Evolutionary conservation across 164 flowering plant genomes (phyloP), one percentile per base, ranked within the genome.

Genomic region (Macadamia integrifolia): DNA sequence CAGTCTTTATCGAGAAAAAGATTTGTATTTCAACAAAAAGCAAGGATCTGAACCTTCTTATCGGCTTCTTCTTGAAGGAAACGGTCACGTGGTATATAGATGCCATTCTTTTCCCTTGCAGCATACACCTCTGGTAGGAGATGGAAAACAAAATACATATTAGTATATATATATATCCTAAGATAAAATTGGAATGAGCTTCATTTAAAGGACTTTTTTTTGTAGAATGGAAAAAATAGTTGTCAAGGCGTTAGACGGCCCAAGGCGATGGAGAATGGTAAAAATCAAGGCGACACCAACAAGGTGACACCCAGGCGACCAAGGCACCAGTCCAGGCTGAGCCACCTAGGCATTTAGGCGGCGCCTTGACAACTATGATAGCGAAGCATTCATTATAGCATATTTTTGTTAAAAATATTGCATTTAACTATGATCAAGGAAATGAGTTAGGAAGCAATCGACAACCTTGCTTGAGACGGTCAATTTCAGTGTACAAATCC

Each of bases 381-480:
- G 23, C 23, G 23, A 23, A 23, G 23, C 23, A 23, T 23, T 23
- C 23, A 23, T 23, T 23, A 23, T 23, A 23, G 23, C 23, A 23
- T 23, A 23, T 23, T 23, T 23, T 23, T 23, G 23, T 23, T 23
- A 23, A 23, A 23, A 23, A 23, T 23, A 23, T 23, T 23, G 23
- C 29, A 42, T 17, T 9, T 13, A 48, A 18, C 57, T 23, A 70
- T 10, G 46, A 55, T 53, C 23, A 28, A 35, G 52, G 17, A 12
- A 32, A 5, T 44, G 32, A 70, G 68, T 43, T 65, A 69, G 61
- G 59, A 72, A 67, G 60, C 44, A 53, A 29, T 49, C 9, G 60
- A 72, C 28, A 62, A 95, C 99, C 97, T 95, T 92, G 99, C 74
- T 92, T 92, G 67, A 95, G 93, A 57, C 96, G 78, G 65, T 91